phyloP scores from a whole-genome alignment of 192 early-diverging fungal species.

The Backusella sp. region DNA sequence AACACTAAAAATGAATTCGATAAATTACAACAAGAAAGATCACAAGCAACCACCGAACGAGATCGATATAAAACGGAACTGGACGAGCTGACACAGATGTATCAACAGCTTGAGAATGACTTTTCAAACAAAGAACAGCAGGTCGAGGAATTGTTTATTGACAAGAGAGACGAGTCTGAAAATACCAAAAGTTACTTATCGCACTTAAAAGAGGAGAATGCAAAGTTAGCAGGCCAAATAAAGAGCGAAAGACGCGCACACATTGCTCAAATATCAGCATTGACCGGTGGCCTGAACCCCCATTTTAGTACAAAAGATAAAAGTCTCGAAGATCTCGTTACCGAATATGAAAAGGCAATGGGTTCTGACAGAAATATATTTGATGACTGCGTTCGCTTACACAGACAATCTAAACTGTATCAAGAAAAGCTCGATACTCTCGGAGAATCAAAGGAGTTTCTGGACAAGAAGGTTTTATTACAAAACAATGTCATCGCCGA shows the following conservation, averaged over 20 bases:
- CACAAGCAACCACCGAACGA: not conserved
- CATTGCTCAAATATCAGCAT: not conserved
- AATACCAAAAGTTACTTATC: not conserved
- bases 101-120: not conserved
- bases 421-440: not conserved
- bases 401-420: not conserved
- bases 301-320: not conserved
- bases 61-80: not conserved
- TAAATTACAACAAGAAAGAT: not conserved
- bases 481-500: not conserved
- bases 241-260: not conserved
- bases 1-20: not conserved
- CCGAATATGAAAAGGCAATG: slow-evolving; percentile 1
- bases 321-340: not conserved
- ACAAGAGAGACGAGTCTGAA: not conserved
- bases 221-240: not conserved
- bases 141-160: not conserved
- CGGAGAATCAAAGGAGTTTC: not conserved
- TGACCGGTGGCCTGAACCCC: not conserved
- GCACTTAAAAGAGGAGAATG: not conserved
- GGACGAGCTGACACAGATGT: not conserved
- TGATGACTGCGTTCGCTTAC: not conserved
- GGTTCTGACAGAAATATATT: not conserved
- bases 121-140: not conserved
- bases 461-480: not conserved